A percentile compares a stretch with the other conserved stretches of the same genome.
Evolutionary conservation across 108 stramenopile species (phyloP).

Genomic region (Fragilaria radians): DNA sequence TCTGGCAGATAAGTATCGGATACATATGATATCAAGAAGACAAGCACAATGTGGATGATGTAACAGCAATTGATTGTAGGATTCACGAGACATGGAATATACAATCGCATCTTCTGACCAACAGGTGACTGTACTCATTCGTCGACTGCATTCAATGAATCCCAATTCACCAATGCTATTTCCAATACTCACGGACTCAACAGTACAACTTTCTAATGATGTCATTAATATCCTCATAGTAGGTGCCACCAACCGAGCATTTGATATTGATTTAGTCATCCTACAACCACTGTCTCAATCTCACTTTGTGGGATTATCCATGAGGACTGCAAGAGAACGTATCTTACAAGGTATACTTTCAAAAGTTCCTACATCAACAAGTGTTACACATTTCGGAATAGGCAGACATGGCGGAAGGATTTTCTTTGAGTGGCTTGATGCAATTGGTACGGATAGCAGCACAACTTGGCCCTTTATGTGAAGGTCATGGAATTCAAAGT

Average conservation of each 20-base stretch:
- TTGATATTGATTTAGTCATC: slow-evolving; percentile 90
- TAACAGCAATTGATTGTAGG: slow-evolving; percentile 27
- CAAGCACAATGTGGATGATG: slow-evolving; percentile 39
- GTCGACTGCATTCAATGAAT: slow-evolving; percentile 32
- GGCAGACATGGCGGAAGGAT: slow-evolving; percentile 47
- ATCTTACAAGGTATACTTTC: slow-evolving; percentile 46
- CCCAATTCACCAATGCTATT: slow-evolving; percentile 54
- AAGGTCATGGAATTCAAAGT: slow-evolving; percentile 20
- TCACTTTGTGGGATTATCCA: slow-evolving; percentile 82
- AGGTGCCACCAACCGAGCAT: slow-evolving; percentile 93
- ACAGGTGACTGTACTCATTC: slow-evolving; percentile 48
- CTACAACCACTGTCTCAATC: slow-evolving; percentile 80
- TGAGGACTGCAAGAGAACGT: slow-evolving; percentile 48
- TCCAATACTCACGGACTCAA: slow-evolving; percentile 28
- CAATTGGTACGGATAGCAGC: slow-evolving; percentile 67
- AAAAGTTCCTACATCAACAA: slow-evolving; percentile 22
- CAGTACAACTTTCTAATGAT: slow-evolving; percentile 29
- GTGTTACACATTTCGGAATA: slow-evolving; percentile 27
- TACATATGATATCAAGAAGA: slow-evolving; percentile 44
- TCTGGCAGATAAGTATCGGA: slow-evolving; percentile 46
- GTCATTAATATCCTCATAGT: slow-evolving; percentile 21
- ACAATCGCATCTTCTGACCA: slow-evolving; percentile 41
- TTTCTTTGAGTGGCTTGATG: slow-evolving; percentile 58
- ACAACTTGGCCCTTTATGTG: slow-evolving; percentile 45
- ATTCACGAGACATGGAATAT: no score